Conservation (phyloP, 352 stramenopile genomes). For the Pythium brachiatum region DNA sequence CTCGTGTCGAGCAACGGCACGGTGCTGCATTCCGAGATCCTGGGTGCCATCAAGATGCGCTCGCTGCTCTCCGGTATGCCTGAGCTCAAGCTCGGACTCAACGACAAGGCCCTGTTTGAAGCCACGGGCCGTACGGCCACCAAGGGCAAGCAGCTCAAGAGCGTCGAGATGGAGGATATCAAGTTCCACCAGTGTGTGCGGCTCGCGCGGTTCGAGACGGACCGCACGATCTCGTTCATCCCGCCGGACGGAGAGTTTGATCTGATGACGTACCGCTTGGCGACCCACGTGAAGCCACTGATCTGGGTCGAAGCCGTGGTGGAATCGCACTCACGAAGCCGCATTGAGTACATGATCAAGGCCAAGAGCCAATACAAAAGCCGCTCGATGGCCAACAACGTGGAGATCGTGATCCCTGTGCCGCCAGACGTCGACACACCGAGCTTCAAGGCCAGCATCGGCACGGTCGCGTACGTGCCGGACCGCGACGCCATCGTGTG, state of each 20-base stretch:
- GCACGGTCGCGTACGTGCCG: conserved; percentile 97
- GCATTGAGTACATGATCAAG: conserved; percentile 99
- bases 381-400: conserved; percentile 98
- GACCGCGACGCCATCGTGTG: conserved; percentile 98
- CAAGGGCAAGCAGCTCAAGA: conserved; percentile 89
- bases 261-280: conserved; percentile 98
- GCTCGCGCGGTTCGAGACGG: conserved; percentile 98
- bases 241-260: conserved; percentile 99
- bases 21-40: conserved; percentile 98
- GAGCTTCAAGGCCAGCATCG: conserved; percentile 98
- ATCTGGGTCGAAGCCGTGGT: conserved; percentile 99
- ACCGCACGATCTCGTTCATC: conserved; percentile 99
- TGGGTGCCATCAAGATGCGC: conserved; percentile 98
- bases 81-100: conserved; percentile 99
- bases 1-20: conserved; percentile 97
- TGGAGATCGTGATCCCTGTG: conserved; percentile 99
- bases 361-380: conserved; percentile 99
- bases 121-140: conserved; percentile 86
- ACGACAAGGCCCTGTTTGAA: conserved; percentile 99
- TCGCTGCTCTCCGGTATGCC: conserved; percentile 99
- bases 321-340: conserved; percentile 94
- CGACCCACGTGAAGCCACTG: conserved; percentile 98
- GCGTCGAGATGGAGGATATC: conserved; percentile 99
- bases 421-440: conserved; percentile 98
- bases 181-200: conserved; percentile 99